phyloP scores from a whole-genome alignment of 352 stramenopile species.

The Phytophthora vignae region DNA sequence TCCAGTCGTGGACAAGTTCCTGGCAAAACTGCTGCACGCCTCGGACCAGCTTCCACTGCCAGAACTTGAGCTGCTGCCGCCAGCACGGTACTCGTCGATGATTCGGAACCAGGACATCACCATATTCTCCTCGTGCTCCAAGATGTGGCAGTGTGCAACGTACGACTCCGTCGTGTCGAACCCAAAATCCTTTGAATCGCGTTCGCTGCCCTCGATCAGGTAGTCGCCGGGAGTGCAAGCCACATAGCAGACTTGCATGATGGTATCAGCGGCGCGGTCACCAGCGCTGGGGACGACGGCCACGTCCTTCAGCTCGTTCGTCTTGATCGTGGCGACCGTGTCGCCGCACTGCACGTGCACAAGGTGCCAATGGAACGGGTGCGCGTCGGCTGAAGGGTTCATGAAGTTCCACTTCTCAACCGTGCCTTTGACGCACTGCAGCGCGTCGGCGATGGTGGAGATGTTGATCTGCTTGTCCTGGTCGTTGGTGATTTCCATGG shows the following conservation, averaged over 20 bases:
- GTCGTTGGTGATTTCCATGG: constrained; percentile 25
- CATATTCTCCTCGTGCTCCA: constrained; percentile 79
- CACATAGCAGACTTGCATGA: constrained; percentile 78
- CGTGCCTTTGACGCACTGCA: constrained; percentile 74
- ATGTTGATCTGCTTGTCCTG: constrained; percentile 58
- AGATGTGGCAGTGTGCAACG: constrained; percentile 77
- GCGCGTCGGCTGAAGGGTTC: constrained; percentile 79
- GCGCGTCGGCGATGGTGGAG: constrained; percentile 44
- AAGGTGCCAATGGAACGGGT: constrained; percentile 86
- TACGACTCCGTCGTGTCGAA: constrained; percentile 77
- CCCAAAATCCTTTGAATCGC: constrained; percentile 60
- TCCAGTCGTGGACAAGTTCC: neutral
- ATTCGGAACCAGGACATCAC: constrained; percentile 81
- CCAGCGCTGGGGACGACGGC: constrained; percentile 72
- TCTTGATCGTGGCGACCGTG: constrained; percentile 65
- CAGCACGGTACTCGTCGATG: constrained; percentile 24
- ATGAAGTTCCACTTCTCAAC: constrained; percentile 86
- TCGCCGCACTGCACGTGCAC: constrained; percentile 80
- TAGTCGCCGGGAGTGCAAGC: constrained; percentile 76
- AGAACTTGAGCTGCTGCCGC: neutral
- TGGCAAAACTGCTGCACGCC: neutral
- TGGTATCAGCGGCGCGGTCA: constrained; percentile 36
- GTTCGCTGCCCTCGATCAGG: constrained; percentile 51
- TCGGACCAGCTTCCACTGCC: neutral
- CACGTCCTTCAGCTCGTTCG: constrained; percentile 80